Evolutionary conservation across 768 basidiomycete genomes (phyloP), one percentile per base, ranked within the genome.

Genomic region (Hortiboletus campestris): DNA sequence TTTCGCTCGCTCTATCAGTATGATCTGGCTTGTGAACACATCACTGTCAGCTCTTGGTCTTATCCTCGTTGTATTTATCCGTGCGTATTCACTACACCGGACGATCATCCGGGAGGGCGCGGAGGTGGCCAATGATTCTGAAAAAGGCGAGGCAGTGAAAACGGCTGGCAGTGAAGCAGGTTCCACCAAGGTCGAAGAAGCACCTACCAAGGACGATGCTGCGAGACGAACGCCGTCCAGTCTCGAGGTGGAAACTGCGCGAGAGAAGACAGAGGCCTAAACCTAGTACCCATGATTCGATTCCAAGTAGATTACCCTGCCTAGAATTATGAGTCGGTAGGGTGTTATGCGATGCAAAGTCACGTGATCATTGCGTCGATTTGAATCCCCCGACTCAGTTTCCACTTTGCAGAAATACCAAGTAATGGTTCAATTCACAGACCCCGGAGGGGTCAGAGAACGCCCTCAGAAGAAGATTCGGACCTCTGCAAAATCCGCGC

Each of bases 1-100:
- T 13, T 77, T 71, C 52, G 61, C 75, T 36, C 67, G 66, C 39
- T 68, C 72, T 22, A 66, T 78, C 50, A 63, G 68, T n/a, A 68
- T 67, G 1, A 68, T 79, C 36, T 79, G 75, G 77, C 62, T 75
- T 20, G 71, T 78, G 35, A 69, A 70, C 47, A 63, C 68, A 4
- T 67, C 72, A 12, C 16, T 76, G 20, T 56, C 70, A 17, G 69
- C 47, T 19, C 39, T 74, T 16, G 72, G 70, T 25, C 55, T 76
- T 31, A 19, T 74, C 28, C 64, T 73, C 43, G 48, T 67, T 13
- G 25, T 75, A 9, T 75, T 72, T 54, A 56, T 78, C 36, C 73
- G 66, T 25, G 67, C 49, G 14, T 77, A 77, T 54, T 63, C 76
- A 22, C 57, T 77, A 3, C 62, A 76, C 40, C 72, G 68, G 34